Evolutionary conservation across 1,284 basidiomycete species (phyloP), one percentile per base, ranked within the genome.

Genomic region (Austroboletus novae-zelandiae): DNA sequence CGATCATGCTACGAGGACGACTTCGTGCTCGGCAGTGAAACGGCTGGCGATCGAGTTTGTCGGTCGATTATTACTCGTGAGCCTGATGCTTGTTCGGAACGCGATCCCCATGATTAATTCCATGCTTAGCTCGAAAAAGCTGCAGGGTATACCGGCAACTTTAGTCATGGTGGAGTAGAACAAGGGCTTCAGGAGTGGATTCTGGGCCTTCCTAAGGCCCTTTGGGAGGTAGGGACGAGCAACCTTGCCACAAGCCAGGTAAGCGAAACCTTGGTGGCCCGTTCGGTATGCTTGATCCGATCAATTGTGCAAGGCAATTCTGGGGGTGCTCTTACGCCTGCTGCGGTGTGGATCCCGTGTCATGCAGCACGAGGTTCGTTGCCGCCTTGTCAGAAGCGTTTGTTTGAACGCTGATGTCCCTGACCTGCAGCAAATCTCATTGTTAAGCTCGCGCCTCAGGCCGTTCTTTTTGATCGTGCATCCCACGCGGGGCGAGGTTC

Each of bases 401-500:
- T 35, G 3, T 7, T 35, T 35, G 10, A 35, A 7, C 14, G 34
- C 47, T 59, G 45, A 55, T 14, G 47, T 40, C 34, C 49, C 42
- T 44, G 53, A 59, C 61, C 9, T 44, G 44, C 56, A 64, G 62
- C 47, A 53, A 60, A 58, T 57, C 60, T 17, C 50, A 27, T 50
- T 54, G 48, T 64, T 92, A 36, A 73, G 74, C 50, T 73, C 80
- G 20, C 80, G 85, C 25, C 73, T 95, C 9, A 71, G 76, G 13
- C 90, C 91, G 9, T 95, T 83, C 71, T 96, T 94, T 70, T 74
- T 75, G 57, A 76, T 94, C 46, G 71, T 69, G 11, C 92, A 94
- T 62, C 75, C 89, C 5, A 71, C 73, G 31, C 81, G 80, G 42
- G 92, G 92, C 7, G 73, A 73, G 46, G 64, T 93, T 23, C 69